Evolutionary conservation across 345 rosid species (phyloP), one percentile per base, ranked within the genome.

Genomic region (Kandelia obovata): DNA sequence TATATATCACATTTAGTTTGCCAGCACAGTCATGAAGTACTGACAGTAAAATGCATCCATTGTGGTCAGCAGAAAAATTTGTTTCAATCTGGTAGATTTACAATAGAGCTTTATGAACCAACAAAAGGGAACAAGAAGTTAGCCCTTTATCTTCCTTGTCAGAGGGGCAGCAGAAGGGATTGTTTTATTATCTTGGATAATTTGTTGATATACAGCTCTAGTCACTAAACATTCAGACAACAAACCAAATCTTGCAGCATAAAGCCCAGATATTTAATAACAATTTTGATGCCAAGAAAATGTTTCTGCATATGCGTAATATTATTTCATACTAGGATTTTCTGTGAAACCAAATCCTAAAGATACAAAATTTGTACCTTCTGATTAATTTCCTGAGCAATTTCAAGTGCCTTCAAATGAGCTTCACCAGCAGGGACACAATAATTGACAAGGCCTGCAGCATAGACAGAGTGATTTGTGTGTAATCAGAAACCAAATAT

Each of bases 331-430:
- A 17, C 27, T 30, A 47, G 11, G 26, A 66, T 34, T 20, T 39
- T 25, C 34, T 28, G 58, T 2, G 34, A 13, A 61, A 47, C 53
- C 37, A 46, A 56, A 61, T 62, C 56, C 25, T 58, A 1, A 53
- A 59, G 51, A 56, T 27, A 49, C 20, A 55, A 25, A 43, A 19
- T 37, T 30, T 34, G 30, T 74, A 86, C 95, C 91, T 91, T 94
- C 74, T 85, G 80, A 76, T 83, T 94, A 67, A 94, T 91, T 79
- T 86, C 88, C 57, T 80, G 83, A 23, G 98, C 98, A 63, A 94
- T 78, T 77, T 87, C 93, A 53, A 91, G 82, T 47, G 96, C 98
- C 83, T 89, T 94, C 60, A 52, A 25, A 71, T 79, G 88, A 75
- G 96, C 90, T 72, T 86, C 89, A 55, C 97, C 90, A 0, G 90